Base-by-base conservation (phyloP, 2,329 filamentous ascomycete species). In the Paecilomyces variotii region DNA sequence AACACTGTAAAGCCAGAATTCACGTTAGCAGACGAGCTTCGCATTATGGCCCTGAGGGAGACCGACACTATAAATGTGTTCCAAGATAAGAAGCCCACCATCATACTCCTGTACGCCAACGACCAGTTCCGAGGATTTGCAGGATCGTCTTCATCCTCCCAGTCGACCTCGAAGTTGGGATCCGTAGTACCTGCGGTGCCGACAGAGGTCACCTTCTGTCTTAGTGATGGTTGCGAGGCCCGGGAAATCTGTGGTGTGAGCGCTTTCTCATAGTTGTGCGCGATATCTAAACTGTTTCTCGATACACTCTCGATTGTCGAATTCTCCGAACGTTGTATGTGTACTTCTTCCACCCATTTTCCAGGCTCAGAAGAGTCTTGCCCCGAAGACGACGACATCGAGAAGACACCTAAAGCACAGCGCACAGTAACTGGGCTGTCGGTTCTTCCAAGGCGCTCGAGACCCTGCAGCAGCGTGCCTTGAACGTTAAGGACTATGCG, bases 121-220 rank as follows among this genome's bases (percentile, higher is more conserved):
- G 84, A 73, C 88, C 89, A 92, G 68, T 88, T 87, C 58, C 81
- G 57, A 27, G 60, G 60, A 32, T 62, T 62, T 56, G 57, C 58
- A 0, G 59, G 60, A 65, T 88, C 87, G 59, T 82, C 75, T n/a
- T 73, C 72, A 1, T 83, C 82, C 14, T 83, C 82, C 69, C 90
- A 91, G 66, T 88, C 85, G 57, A 93, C 81, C 73, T 94, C 90
- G 66, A 85, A 93, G 28, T 85, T 83, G 28, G 80, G 82, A 62
- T 83, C 78, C 14, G 73, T 68, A 2, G 79, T 80, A 27, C 71
- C 73, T 56, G 73, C 76, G 4, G 78, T 80, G 9, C 73, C 73
- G 32, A 76, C 67, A 1, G 79, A 80, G 1, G 78, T 78, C 19
- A 74, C 72, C 45, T 75, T 76, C 56, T 70, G 72, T 10, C 74